phyloP scores from a whole-genome alignment of 129 eudicot genomes.

The Gnaphalium uliginosum region DNA sequence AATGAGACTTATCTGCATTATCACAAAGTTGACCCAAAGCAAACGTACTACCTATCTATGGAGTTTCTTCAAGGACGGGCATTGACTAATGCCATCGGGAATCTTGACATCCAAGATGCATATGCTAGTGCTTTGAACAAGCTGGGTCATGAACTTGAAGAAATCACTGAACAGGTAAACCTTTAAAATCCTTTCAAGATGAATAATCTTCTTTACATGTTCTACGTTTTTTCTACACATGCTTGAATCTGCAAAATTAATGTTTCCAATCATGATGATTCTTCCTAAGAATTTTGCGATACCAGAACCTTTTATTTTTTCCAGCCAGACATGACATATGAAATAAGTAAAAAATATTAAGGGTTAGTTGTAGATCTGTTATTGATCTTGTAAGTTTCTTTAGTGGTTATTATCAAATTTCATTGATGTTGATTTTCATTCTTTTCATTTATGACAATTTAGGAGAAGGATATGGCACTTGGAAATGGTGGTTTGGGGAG shows the following conservation, averaged over 20 bases:
- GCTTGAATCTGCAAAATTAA: conserved; percentile 3
- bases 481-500: conserved; percentile 98
- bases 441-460: conserved; percentile 12
- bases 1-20: conserved; percentile 89
- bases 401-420: not conserved
- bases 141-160: conserved; percentile 91
- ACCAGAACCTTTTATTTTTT: conserved; percentile 14
- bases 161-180: conserved; percentile 81
- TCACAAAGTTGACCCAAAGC: conserved; percentile 93
- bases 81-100: conserved; percentile 95
- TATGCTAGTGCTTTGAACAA: conserved; percentile 84
- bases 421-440: not conserved
- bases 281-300: not conserved
- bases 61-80: conserved; percentile 99
- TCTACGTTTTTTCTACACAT: not conserved
- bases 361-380: not conserved
- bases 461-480: conserved; percentile 99
- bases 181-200: not conserved
- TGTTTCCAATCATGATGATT: conserved; percentile 10
- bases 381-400: not conserved
- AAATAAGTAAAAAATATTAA: not conserved
- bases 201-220: not conserved
- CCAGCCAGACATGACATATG: conserved; percentile 1
- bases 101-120: conserved; percentile 77
- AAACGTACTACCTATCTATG: conserved; percentile 97